Percentiles rank a stretch among this genome's conserved stretches.
Evolutionary conservation across 176 grass and related monocot species (phyloP).

Genomic region (Musa troglodytarum): DNA sequence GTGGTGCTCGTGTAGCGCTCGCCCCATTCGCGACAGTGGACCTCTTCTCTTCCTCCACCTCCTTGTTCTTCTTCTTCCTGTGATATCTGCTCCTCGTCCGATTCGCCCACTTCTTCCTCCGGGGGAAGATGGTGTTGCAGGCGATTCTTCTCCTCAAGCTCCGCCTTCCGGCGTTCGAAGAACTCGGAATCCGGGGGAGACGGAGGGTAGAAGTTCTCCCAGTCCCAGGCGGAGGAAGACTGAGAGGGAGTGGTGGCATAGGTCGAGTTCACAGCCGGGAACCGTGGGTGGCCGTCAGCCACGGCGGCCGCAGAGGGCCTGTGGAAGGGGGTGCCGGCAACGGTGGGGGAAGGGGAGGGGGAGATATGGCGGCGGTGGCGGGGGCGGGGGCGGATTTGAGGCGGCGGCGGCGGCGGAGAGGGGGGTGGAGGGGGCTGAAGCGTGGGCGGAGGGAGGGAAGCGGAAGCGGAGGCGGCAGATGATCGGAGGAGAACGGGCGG

Average conservation of each 20-base stretch:
- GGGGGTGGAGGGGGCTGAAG: constrained; percentile 26
- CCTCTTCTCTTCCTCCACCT: constrained; percentile 37
- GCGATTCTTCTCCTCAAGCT: constrained; percentile 61
- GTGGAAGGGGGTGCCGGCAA: constrained; percentile 31
- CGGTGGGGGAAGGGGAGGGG: constrained; percentile 18
- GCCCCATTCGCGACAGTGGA: constrained; percentile 33
- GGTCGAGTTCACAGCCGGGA: constrained; percentile 9
- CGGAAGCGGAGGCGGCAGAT: constrained; percentile 5
- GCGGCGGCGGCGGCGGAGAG: constrained; percentile 26
- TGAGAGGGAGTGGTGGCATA: constrained; percentile 56
- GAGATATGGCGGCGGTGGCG: background rate
- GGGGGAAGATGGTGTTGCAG: constrained; percentile 41
- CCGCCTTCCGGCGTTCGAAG: constrained; percentile 68
- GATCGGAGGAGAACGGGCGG: constrained; percentile 63
- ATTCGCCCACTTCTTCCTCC: constrained; percentile 51
- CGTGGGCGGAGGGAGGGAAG: constrained; percentile 18
- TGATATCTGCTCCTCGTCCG: constrained; percentile 28
- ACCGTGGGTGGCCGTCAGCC: background rate
- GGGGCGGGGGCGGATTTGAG: constrained; percentile 11
- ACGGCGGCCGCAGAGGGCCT: constrained; percentile 52
- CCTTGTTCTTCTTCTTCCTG: background rate
- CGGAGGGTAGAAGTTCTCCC: constrained; percentile 97
- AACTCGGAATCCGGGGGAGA: constrained; percentile 95
- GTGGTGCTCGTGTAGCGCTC: constrained; percentile 27
- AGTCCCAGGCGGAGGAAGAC: constrained; percentile 90